Evolutionary conservation across 768 basidiomycete genomes (phyloP).

Genomic region (Coprinopsis marcescibilis): DNA sequence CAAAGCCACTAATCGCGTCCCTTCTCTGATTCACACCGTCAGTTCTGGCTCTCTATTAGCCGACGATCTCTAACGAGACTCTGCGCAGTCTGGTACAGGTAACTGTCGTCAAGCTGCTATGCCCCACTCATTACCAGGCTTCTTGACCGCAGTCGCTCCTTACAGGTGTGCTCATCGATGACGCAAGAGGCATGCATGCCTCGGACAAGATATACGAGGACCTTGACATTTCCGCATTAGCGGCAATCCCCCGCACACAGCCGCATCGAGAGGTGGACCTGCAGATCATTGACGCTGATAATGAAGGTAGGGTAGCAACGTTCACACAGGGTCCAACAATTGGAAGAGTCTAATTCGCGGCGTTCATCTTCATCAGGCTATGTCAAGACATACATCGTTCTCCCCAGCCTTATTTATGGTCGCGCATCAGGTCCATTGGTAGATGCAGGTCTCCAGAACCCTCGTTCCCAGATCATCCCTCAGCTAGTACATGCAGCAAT

Average conservation of each 20-base stretch:
- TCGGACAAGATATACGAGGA: slow-evolving; percentile 43
- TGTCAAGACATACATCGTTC: slow-evolving; percentile 45
- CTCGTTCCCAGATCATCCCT: slow-evolving; percentile 47
- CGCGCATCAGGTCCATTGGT: slow-evolving; percentile 40
- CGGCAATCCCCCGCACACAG: slow-evolving; percentile 37
- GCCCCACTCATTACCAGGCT: neutral
- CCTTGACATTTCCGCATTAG: slow-evolving; percentile 38
- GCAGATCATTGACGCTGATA: slow-evolving; percentile 39
- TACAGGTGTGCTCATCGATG: slow-evolving; percentile 37
- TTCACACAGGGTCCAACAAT: neutral
- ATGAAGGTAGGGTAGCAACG: slow-evolving; percentile 30
- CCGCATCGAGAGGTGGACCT: slow-evolving; percentile 48
- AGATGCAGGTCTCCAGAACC: slow-evolving; percentile 44
- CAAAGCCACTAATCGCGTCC: slow-evolving; percentile 25
- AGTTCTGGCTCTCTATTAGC: slow-evolving; percentile 12
- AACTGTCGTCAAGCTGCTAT: slow-evolving; percentile 1
- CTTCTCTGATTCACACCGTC: slow-evolving; percentile 40
- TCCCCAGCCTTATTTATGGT: slow-evolving; percentile 52
- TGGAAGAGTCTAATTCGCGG: neutral
- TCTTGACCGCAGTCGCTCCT: neutral
- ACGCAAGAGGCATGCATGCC: slow-evolving; percentile 35
- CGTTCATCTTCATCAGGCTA: slow-evolving; percentile 29
- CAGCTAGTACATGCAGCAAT: slow-evolving; percentile 33
- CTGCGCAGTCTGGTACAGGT: slow-evolving; percentile 29
- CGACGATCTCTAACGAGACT: neutral